phyloP scores from a whole-genome alignment of 2,329 filamentous ascomycete species.

The Dendryphion nanum region DNA sequence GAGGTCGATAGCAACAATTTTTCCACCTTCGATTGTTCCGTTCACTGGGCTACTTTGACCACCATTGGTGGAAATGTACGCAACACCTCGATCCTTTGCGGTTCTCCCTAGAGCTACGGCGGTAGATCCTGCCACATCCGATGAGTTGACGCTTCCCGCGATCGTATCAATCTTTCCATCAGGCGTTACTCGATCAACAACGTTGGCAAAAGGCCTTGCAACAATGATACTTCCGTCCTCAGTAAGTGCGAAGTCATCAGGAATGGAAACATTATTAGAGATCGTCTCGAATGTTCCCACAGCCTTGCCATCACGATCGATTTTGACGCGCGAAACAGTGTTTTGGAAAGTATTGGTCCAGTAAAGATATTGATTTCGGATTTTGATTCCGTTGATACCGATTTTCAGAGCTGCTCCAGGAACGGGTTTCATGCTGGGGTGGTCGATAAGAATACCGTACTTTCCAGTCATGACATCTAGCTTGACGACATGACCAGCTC shows the following conservation, averaged over 20 bases:
- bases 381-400: constrained; percentile 24
- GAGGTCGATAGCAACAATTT: constrained; percentile 15
- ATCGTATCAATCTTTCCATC: constrained; percentile 11
- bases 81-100: constrained; percentile 9
- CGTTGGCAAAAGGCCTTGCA: constrained; percentile 9
- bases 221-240: constrained; percentile 15
- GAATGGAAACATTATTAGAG: constrained; percentile 1
- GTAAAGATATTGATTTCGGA: constrained; percentile 14
- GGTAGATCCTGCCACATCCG: constrained; percentile 13
- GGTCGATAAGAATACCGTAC: constrained; percentile 9
- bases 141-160: constrained; percentile 4
- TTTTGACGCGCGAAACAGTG: constrained; percentile 12
- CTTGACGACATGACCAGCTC: constrained; percentile 13
- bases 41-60: constrained; percentile 14
- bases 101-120: constrained; percentile 14
- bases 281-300: constrained; percentile 7
- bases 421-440: constrained; percentile 12
- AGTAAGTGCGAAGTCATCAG: constrained; percentile 21
- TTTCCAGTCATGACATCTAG: constrained; percentile 11
- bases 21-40: constrained; percentile 22
- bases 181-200: constrained; percentile 6
- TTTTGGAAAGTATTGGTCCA: constrained; percentile 16
- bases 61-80: constrained; percentile 26
- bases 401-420: constrained; percentile 7
- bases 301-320: constrained; percentile 10